phyloP scores from a whole-genome alignment of 1,284 basidiomycete genomes.

The Kalmanozyma brasiliensis region DNA sequence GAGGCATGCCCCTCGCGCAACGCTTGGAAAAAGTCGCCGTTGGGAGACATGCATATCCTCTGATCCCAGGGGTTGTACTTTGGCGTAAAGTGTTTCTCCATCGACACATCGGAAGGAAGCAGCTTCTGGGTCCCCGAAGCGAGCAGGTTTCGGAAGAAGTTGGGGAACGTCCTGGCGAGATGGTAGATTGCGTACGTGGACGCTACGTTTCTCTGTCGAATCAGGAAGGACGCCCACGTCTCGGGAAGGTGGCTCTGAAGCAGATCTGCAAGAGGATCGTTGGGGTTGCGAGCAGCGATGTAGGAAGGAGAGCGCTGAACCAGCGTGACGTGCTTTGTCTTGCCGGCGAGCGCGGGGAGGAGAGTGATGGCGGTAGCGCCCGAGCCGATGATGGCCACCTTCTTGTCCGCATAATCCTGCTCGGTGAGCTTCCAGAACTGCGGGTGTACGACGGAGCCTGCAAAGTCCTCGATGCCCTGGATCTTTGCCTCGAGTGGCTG shows the following conservation, averaged over 20 bases:
- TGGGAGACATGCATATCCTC: slow-evolving; percentile 64
- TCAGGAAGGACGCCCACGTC: slow-evolving; percentile 27
- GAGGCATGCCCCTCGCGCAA: slow-evolving; percentile 61
- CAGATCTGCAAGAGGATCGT: slow-evolving; percentile 51
- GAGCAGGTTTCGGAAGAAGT: slow-evolving; percentile 43
- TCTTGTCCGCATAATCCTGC: slow-evolving; percentile 61
- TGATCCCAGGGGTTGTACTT: slow-evolving; percentile 68
- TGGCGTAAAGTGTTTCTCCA: slow-evolving; percentile 67
- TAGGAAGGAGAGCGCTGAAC: slow-evolving; percentile 66
- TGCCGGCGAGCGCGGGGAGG: slow-evolving; percentile 54
- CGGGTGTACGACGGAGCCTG: slow-evolving; percentile 62
- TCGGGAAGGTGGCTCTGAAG: slow-evolving; percentile 56
- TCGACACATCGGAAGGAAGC: slow-evolving; percentile 56
- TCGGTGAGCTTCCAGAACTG: slow-evolving; percentile 59
- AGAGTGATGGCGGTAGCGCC: slow-evolving; percentile 67
- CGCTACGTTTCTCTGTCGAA: slow-evolving; percentile 53
- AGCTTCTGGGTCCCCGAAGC: slow-evolving; percentile 38
- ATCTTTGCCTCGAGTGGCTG: slow-evolving; percentile 57
- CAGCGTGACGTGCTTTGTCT: slow-evolving; percentile 60
- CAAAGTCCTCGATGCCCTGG: slow-evolving; percentile 60
- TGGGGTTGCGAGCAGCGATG: slow-evolving; percentile 57
- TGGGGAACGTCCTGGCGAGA: slow-evolving; percentile 62
- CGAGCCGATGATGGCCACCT: slow-evolving; percentile 63
- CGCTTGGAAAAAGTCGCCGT: slow-evolving; percentile 65
- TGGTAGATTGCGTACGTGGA: slow-evolving; percentile 61